Base-by-base conservation (phyloP, 2,329 filamentous ascomycete genomes). In the Cercospora sojina region DNA sequence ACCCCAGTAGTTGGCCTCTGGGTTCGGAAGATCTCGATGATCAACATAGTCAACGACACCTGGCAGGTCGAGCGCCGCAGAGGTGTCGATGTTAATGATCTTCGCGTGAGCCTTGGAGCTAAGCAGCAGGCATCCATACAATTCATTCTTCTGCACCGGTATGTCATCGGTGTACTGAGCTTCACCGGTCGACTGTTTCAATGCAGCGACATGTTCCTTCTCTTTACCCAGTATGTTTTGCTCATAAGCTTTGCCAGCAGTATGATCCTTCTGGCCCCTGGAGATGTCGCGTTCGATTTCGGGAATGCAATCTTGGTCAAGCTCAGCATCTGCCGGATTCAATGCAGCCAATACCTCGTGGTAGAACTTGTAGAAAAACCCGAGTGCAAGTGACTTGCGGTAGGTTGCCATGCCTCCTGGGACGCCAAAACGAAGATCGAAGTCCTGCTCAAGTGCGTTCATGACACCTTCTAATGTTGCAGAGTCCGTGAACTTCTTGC, bases 321-420 rank as follows among this genome's bases (percentile, higher is more conserved):
- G 73, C 25, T 86, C 82, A 1, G 80, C 75, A 35, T 83, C 83
- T 20, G 84, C 81, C 10, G 74, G 71, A 10, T 72, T 72, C 0
- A 96, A 77, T 29, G 85, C 84, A 0, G 87, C 84, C 49, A 97
- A 83, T 0, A 94, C 86, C 68, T 98, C 94, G 74, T 98, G 91
- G 76, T 97, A 98, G 79, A 97, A 99, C 43, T 93, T 89, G 79
- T 98, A 98, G 80, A 98, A 98, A 84, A 99, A 96, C 2, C 93
- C 90, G 61, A 98, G 83, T 0, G 95, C 94, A 8, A 99, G 82
- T 0, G 93, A 91, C 77, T 95, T 96, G 29, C 95, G 85, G 76
- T 98, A 99, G 1, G 93, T 96, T 0, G 95, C 94, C 95, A 99
- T 99, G 41, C 95, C 95, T 71, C 95, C 95, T 0, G 94, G 95